These are phyloP conservation scores for Gracilariopsis chorda DNA, from an alignment of 23 red algal species.

Conservation along the genomic window DNA sequence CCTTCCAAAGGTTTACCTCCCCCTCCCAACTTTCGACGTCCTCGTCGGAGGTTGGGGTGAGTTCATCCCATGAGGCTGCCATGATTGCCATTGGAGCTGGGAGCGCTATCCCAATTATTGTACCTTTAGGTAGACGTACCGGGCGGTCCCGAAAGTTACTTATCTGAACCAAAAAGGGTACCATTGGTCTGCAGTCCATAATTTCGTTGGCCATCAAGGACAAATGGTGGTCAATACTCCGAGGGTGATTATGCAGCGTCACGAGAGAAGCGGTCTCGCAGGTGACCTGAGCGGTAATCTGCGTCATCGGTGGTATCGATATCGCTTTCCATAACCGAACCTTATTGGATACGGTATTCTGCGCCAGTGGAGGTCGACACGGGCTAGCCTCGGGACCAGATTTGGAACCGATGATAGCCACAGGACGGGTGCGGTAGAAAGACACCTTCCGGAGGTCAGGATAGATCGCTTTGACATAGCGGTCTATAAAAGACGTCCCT, in stretches of 20 bases:
- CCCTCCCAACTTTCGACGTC: not conserved
- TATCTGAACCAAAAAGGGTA: not conserved
- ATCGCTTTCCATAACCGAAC: not conserved
- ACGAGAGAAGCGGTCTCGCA: not conserved
- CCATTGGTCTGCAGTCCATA: not conserved
- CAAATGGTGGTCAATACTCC: not conserved
- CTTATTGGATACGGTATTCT: not conserved
- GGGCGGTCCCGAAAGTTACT: not conserved
- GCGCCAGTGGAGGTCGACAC: not conserved
- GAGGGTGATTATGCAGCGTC: not conserved
- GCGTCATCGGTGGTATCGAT: not conserved
- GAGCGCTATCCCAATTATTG: not conserved
- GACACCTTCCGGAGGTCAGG: not conserved
- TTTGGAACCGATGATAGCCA: not conserved
- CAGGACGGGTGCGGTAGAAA: not conserved
- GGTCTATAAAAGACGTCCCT: not conserved
- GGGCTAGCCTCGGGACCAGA: not conserved
- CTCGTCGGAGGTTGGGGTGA: not conserved
- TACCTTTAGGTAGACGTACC: not conserved
- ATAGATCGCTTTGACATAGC: not conserved
- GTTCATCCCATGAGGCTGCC: not conserved
- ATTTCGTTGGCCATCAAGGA: not conserved
- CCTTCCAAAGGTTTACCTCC: not conserved
- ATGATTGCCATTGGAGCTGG: not conserved
- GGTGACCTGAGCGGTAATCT: not conserved